Evolutionary conservation across 768 basidiomycete species (phyloP), one percentile per base, ranked within the genome.

Genomic region (Hebeloma cylindrosporum): DNA sequence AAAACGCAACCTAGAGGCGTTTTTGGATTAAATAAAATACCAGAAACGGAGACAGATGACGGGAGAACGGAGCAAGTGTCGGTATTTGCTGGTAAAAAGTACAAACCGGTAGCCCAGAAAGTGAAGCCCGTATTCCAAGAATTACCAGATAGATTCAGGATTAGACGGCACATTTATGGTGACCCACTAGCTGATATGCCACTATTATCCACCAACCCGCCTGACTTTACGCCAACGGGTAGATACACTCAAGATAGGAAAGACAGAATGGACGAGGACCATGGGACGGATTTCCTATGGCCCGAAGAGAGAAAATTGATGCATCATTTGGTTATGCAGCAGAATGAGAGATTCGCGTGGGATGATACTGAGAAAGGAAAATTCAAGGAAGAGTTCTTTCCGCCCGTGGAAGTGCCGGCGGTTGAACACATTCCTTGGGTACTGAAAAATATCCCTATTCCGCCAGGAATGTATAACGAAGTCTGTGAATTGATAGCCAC

Each of bases 271-370:
- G 43, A 45, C 28, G 23, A 35, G 22, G 38, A 21, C 11, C 43
- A 48, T 34, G 23, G 23, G 1, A 23, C 18, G 5, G 43, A 33
- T 10, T 53, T 53, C 25, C 21, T 53, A 4, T 23, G 17, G 7
- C 32, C 42, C 11, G 52, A 54, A 40, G 58, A 59, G 31, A 1
- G 29, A 18, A 56, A 59, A 23, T 21, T 56, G 8, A 20, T 56
- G 17, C 52, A 59, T 33, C 31, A 44, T 8, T n/a, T 53, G 1
- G 46, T 59, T 2, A 32, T 27, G 26, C 4, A 23, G 3, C 45
- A 57, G 4, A 45, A 54, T 38, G 25, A 47, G 7, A 50, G 46
- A 3, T 58, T 58, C 28, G 47, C 54, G 1, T 58, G 57, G 57
- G 51, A 55, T 8, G 54, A 58, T 9, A 33, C 34, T 1, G 51